Base-by-base conservation (phyloP, 2,329 filamentous ascomycete genomes). In the Penicillium sp. region DNA sequence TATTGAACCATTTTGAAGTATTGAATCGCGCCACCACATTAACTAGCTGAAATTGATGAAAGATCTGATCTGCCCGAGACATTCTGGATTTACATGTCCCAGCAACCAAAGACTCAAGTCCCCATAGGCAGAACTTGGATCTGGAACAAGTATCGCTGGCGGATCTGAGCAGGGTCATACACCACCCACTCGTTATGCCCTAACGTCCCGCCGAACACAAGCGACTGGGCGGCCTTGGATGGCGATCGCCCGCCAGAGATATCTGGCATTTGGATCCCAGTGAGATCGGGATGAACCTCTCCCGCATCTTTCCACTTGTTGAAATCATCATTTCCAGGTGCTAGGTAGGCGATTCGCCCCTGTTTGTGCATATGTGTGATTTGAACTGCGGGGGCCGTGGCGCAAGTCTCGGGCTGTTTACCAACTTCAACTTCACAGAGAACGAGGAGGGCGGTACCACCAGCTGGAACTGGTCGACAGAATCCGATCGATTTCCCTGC, bases 101-200 rank as follows among this genome's bases (percentile, higher is more conserved):
- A n/a, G n/a, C n/a, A n/a, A n/a, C n/a, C n/a, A n/a, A n/a, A n/a
- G n/a, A n/a, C n/a, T n/a, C n/a, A n/a, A 7, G 9, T 17, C 26
- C n/a, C 18, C 61, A 73, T n/a, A 27, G 6, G 24, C 5, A 6
- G 5, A 6, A 10, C 67, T 21, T 56, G 47, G 24, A 73, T 63
- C 17, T 65, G 62, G 15, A 74, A 58, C 45, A 76, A 57, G 53
- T 76, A 76, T 45, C 65, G 66, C 37, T 72, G 61, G 40, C 64
- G 67, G 46, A 76, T 62, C 61, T 76, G 74, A 29, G 68, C 65
- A 24, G 74, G 66, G 49, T 74, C 64, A 46, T 72, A 70, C 30
- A 67, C 71, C 39, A 76, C 70, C 51, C 75, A 75, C 59, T 76
- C 73, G 42, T 70, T 68, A 55, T 71, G 40, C 3, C 36, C 34